These are phyloP conservation scores for Verticillium isaacii DNA, from an alignment of 2,329 filamentous ascomycete species.

Conservation along the genomic window DNA sequence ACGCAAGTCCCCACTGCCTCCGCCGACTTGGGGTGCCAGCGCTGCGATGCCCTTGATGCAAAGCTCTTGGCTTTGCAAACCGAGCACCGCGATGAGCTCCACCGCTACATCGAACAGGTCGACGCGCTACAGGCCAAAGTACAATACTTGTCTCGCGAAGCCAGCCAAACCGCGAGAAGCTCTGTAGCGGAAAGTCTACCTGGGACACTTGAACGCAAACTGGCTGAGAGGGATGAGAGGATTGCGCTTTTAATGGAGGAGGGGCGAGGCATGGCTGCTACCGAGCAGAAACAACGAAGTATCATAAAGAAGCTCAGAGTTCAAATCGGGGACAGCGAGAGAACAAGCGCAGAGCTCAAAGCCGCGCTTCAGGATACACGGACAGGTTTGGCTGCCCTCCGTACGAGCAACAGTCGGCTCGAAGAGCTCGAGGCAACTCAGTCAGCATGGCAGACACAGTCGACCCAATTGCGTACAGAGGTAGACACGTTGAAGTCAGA, in stretches of 20 bases:
- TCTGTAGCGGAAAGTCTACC: slow-evolving; percentile 56
- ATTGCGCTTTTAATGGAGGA: slow-evolving; percentile 89
- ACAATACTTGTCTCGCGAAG: slow-evolving; percentile 78
- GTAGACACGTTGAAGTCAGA: slow-evolving; percentile 59
- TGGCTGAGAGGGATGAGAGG: slow-evolving; percentile 86
- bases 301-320: slow-evolving; percentile 76
- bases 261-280: slow-evolving; percentile 80
- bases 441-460: slow-evolving; percentile 16
- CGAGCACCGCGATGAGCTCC: slow-evolving; percentile 65
- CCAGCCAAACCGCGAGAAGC: slow-evolving; percentile 69
- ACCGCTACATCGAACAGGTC: slow-evolving; percentile 80
- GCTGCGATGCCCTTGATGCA: slow-evolving; percentile 2
- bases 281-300: slow-evolving; percentile 77
- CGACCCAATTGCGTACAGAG: slow-evolving; percentile 25
- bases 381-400: slow-evolving; percentile 41
- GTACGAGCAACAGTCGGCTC: slow-evolving; percentile 41
- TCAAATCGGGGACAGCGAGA: slow-evolving; percentile 62
- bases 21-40: neutral
- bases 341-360: slow-evolving; percentile 54
- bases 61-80: slow-evolving; percentile 4
- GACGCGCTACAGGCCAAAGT: slow-evolving; percentile 90
- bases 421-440: slow-evolving; percentile 52
- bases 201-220: slow-evolving; percentile 68
- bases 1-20: neutral
- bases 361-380: slow-evolving; percentile 55